A percentile compares a stretch with the other conserved stretches of the same genome.
Evolutionary conservation across 768 basidiomycete genomes (phyloP).

Genomic region (Dentipellis sp.): DNA sequence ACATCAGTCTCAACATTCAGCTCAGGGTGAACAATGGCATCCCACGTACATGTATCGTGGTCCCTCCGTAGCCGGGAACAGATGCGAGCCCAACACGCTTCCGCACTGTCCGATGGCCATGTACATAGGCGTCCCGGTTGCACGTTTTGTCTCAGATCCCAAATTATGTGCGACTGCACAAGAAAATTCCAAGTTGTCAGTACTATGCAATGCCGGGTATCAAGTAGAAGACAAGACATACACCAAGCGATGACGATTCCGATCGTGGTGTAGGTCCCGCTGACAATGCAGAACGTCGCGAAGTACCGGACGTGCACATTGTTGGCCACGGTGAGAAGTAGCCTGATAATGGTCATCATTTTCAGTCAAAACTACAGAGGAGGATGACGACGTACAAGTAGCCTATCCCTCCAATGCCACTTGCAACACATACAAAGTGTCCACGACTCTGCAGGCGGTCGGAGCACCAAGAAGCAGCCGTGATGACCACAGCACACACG

Average conservation of each 20-base stretch:
- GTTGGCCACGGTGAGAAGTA: constrained; percentile 43
- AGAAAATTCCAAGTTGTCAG: background rate
- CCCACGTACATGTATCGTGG: constrained; percentile 53
- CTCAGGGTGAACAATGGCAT: background rate
- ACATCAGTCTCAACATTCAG: background rate
- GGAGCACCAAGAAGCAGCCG: constrained; percentile 48
- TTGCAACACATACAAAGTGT: constrained; percentile 34
- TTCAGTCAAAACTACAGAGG: background rate
- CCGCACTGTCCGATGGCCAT: constrained; percentile 78
- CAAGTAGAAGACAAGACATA: constrained; percentile 25
- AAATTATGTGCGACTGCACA: constrained; percentile 60
- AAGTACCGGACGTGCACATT: constrained; percentile 67
- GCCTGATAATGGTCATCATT: constrained; percentile 21
- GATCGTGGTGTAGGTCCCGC: constrained; percentile 70
- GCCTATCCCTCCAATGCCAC: constrained; percentile 43
- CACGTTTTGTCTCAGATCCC: constrained; percentile 70
- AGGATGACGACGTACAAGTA: constrained; percentile 43
- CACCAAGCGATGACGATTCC: constrained; percentile 74
- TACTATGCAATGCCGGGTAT: background rate
- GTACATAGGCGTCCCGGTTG: constrained; percentile 68
- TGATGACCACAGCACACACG: constrained; percentile 55
- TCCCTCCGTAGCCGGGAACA: constrained; percentile 56
- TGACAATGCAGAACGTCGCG: constrained; percentile 67
- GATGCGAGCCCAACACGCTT: constrained; percentile 65
- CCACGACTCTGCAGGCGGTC: constrained; percentile 60